Evolutionary conservation across 2,329 filamentous ascomycete species (phyloP).

Genomic region (Apiospora rasikravindrae): DNA sequence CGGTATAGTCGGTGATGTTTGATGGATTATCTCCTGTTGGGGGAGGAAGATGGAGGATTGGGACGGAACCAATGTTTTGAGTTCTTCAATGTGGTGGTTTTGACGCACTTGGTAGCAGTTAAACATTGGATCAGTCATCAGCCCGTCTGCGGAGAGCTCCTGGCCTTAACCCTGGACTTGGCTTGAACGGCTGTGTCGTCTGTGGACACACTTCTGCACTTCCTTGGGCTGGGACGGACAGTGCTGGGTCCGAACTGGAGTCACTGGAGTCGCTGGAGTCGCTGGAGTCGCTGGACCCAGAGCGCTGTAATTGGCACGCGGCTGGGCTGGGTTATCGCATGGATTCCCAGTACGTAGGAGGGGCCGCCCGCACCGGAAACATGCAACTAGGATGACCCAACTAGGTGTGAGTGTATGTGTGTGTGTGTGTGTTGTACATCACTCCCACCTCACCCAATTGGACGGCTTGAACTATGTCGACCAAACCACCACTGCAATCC

Average conservation of each 20-base stretch:
- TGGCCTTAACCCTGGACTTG: constrained; percentile 2
- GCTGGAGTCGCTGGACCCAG: background rate
- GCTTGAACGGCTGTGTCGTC: background rate
- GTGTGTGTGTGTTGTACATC: constrained; percentile 6
- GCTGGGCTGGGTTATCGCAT: background rate
- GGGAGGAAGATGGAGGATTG: constrained; percentile 7
- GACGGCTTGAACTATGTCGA: constrained; percentile 13
- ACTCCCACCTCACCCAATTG: constrained; percentile 17
- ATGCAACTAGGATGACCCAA: constrained; percentile 11
- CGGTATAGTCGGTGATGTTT: background rate
- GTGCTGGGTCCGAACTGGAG: background rate
- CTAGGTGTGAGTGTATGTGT: background rate
- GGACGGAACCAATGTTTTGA: constrained; percentile 22
- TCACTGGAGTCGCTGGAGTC: background rate
- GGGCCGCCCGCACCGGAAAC: constrained; percentile 1
- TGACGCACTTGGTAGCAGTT: constrained; percentile 19
- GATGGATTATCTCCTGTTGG: background rate
- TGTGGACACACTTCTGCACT: background rate
- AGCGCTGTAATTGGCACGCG: constrained; percentile 16
- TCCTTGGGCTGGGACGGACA: background rate
- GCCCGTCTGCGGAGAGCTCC: constrained; percentile 14
- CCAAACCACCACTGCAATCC: background rate
- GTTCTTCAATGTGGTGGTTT: constrained; percentile 23
- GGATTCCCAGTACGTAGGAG: background rate
- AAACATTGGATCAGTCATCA: constrained; percentile 14